A percentile compares a stretch with the other conserved stretches of the same genome.
Evolutionary conservation across 345 rosid species (phyloP).

Genomic region (Linum tenue): DNA sequence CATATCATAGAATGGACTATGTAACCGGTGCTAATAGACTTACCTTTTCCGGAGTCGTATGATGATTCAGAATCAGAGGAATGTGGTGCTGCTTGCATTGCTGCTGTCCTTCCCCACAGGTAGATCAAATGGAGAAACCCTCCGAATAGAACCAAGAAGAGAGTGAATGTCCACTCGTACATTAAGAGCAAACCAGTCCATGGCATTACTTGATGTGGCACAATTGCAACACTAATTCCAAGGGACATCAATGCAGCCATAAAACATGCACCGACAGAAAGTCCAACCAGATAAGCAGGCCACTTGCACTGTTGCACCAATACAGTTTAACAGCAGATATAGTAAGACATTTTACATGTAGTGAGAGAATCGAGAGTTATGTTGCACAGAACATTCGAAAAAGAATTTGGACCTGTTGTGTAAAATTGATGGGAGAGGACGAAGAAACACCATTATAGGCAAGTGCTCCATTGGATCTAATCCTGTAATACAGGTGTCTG

Average conservation of each 20-base stretch:
- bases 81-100: conserved; percentile 38
- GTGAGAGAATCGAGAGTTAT: neutral
- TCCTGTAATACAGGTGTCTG: conserved; percentile 49
- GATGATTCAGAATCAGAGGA: conserved; percentile 32
- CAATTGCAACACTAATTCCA: conserved; percentile 51
- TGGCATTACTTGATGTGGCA: conserved; percentile 79
- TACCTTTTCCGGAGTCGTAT: conserved; percentile 74
- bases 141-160: conserved; percentile 58
- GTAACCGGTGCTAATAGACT: neutral
- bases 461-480: conserved; percentile 49
- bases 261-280: conserved; percentile 51
- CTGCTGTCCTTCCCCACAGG: conserved; percentile 50
- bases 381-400: neutral
- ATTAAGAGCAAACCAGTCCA: conserved; percentile 83
- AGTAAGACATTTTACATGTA: conserved; percentile 10
- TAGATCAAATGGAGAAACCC: conserved; percentile 52
- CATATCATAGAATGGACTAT: neutral
- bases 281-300: conserved; percentile 57
- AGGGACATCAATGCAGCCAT: conserved; percentile 40
- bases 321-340: conserved; percentile 28
- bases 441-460: conserved; percentile 52
- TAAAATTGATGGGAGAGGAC: conserved; percentile 34
- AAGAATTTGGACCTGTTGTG: conserved; percentile 40
- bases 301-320: conserved; percentile 40
- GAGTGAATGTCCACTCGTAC: conserved; percentile 79